A percentile compares a stretch with the other conserved stretches of the same genome.
These are phyloP conservation scores for Vicia sativa DNA, from an alignment of 306 rosid genomes.

Conservation along the genomic window DNA sequence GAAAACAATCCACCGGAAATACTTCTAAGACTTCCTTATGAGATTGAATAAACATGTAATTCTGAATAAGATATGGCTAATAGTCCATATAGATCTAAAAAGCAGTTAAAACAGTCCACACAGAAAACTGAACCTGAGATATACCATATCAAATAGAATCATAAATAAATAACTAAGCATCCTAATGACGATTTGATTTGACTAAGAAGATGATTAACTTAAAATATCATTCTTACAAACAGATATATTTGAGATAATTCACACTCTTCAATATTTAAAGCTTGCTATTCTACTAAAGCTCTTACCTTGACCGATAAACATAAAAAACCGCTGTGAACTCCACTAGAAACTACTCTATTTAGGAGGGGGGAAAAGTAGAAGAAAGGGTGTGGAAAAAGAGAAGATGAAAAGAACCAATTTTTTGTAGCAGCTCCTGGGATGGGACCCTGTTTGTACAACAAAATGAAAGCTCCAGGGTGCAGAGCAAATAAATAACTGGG, in stretches of 20 bases:
- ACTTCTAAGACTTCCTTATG: not conserved
- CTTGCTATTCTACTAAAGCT: constrained; percentile 43
- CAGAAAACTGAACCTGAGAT: constrained; percentile 7
- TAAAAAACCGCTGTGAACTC: constrained; percentile 42
- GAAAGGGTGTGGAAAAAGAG: not conserved
- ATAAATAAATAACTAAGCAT: constrained; percentile 11
- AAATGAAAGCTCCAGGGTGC: constrained; percentile 44
- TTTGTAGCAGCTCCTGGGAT: constrained; percentile 49
- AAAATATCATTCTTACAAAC: constrained; percentile 56
- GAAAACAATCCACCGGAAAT: not conserved
- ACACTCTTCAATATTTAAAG: constrained; percentile 54
- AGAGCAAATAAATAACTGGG: constrained; percentile 43
- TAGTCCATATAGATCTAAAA: not conserved
- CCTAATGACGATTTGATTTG: constrained; percentile 32
- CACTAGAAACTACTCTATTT: constrained; percentile 46
- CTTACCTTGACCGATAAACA: constrained; percentile 46
- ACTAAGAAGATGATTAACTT: constrained; percentile 42
- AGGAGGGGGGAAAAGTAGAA: not conserved
- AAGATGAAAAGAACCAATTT: constrained; percentile 37
- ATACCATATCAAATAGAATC: not conserved
- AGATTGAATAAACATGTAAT: not conserved
- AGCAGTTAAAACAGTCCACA: constrained; percentile 19
- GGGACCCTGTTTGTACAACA: constrained; percentile 61
- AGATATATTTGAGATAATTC: constrained; percentile 57
- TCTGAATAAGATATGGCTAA: not conserved